Conservation (phyloP, 768 basidiomycete species). For the Leccinum longicurvipes region DNA sequence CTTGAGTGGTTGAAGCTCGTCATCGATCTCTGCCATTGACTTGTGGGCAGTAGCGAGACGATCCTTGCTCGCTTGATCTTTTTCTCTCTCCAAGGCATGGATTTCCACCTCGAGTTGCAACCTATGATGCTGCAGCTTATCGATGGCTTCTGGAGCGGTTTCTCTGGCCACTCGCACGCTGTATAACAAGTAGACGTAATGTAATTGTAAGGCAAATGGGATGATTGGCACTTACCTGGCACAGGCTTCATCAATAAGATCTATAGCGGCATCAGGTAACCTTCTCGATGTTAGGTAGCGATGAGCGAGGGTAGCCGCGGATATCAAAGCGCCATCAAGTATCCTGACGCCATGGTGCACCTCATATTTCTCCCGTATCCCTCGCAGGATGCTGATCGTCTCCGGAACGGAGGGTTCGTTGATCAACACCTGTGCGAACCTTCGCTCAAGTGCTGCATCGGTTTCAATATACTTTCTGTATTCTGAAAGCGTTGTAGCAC, state of each 20-base stretch:
- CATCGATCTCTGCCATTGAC: conserved; percentile 79
- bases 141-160: conserved; percentile 91
- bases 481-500: conserved; percentile 90
- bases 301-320: conserved; percentile 88
- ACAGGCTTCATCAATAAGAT: conserved; percentile 89
- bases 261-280: conserved; percentile 84
- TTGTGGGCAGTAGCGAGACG: conserved; percentile 71
- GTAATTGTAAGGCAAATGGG: neutral
- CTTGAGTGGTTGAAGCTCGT: conserved; percentile 76
- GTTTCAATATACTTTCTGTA: conserved; percentile 93
- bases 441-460: conserved; percentile 85
- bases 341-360: conserved; percentile 91
- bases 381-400: conserved; percentile 90
- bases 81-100: conserved; percentile 91
- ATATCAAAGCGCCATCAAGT: conserved; percentile 81
- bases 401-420: conserved; percentile 89
- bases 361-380: conserved; percentile 92
- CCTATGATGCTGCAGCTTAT: conserved; percentile 83
- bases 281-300: conserved; percentile 85
- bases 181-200: conserved; percentile 3
- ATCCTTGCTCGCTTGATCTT: conserved; percentile 84
- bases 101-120: conserved; percentile 93
- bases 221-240: conserved; percentile 55
- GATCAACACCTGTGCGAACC: conserved; percentile 91
- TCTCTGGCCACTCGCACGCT: conserved; percentile 90